Evolutionary conservation across 2,329 filamentous ascomycete genomes (phyloP).

Genomic region (Penicillium sp.): DNA sequence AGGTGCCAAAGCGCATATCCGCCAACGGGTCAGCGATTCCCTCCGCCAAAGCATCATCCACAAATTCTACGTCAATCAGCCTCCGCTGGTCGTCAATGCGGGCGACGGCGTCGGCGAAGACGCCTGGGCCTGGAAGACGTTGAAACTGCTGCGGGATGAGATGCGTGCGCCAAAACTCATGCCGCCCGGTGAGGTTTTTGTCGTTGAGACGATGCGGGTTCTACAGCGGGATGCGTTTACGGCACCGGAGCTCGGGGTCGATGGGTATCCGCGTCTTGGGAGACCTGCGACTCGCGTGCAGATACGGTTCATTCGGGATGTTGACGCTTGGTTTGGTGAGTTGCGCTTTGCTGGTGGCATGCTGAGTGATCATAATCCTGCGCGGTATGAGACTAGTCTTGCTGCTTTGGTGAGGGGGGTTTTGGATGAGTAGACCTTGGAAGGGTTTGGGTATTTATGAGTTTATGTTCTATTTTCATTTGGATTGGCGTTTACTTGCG

Average conservation of each 20-base stretch:
- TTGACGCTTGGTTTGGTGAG: slow-evolving; percentile 69
- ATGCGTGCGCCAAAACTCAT: slow-evolving; percentile 70
- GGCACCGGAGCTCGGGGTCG: slow-evolving; percentile 35
- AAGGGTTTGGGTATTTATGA: too few relatives aligned
- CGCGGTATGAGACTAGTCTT: slow-evolving; percentile 69
- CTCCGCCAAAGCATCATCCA: slow-evolving; percentile 62
- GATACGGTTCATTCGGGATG: slow-evolving; percentile 69
- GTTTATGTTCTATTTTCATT: background rate
- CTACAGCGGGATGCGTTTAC: slow-evolving; percentile 66
- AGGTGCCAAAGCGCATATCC: slow-evolving; percentile 66
- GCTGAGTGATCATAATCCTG: slow-evolving; percentile 74
- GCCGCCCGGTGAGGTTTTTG: slow-evolving; percentile 74
- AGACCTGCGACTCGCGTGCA: slow-evolving; percentile 67
- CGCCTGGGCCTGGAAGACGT: slow-evolving; percentile 66
- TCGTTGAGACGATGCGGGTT: slow-evolving; percentile 67
- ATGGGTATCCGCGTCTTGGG: slow-evolving; percentile 53
- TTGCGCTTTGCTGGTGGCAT: slow-evolving; percentile 70
- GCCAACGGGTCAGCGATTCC: slow-evolving; percentile 64
- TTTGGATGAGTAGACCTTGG: slow-evolving; percentile 39
- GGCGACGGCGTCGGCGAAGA: slow-evolving; percentile 59
- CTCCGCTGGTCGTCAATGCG: slow-evolving; percentile 45
- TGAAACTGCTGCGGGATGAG: slow-evolving; percentile 64
- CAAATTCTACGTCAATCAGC: slow-evolving; percentile 58
- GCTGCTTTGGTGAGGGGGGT: slow-evolving; percentile 56
- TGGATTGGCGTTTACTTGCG: background rate